Evolutionary conservation across 306 rosid genomes (phyloP), one percentile per base, ranked within the genome.

Genomic region (Lupinus albus): DNA sequence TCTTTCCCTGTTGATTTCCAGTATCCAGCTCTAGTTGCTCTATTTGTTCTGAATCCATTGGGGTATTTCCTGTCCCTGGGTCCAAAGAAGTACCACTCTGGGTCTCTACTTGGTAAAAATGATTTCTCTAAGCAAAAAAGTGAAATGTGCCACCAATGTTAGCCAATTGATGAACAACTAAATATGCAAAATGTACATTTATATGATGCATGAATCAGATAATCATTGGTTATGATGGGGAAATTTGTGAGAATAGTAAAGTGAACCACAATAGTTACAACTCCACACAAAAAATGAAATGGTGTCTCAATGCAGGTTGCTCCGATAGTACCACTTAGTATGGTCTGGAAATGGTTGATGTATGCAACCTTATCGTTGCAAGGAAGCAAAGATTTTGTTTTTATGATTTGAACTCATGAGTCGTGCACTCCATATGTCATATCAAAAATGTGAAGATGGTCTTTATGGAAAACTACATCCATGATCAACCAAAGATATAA

Each of bases 21-120:
- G 51, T 93, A 93, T 21, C 99, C 99, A 2, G 99, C 99, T 74
- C 89, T 76, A 1, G 99, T 93, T 17, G 99, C 99, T 84, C 99
- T 82, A 39, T 93, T 93, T 13, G 99, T 93, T 79, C 99, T 84
- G 76, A 84, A 93, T 8, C 99, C 99, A 53, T 93, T 93, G 0
- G 99, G 99, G 80, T 90, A 93, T 70, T 93, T 93, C 54, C 99
- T 70, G 41, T 93, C 99, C 47, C 99, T 18, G 0, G 99, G 99
- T 52, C 99, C 99, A 51, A 93, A 93, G 78, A 93, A 93, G 76
- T 93, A 93, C 99, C 99, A 93, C 56, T 93, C 99, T 30, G 99
- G 99, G 46, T 93, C 99, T 84, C 97, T 84, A 68, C 99, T 93
- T 16, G 99, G 97, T 32, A 93, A 78, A 77, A 88, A 90, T 45